Conservation (phyloP, 495 filamentous ascomycete genomes). For the Tuber aestivum region DNA sequence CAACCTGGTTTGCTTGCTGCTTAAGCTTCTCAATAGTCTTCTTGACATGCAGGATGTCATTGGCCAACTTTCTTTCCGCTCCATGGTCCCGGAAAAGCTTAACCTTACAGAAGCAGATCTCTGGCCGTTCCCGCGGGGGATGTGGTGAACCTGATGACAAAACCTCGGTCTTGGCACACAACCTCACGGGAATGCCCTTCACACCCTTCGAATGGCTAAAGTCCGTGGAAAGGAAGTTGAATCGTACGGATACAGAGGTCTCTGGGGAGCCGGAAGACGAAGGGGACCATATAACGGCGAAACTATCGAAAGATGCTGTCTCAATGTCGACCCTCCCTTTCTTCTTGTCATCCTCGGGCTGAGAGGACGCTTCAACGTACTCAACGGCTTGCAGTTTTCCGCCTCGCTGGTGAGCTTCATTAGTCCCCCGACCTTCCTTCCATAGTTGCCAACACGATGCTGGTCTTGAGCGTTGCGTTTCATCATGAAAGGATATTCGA, state of each 20-base stretch:
- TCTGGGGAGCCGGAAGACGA: constrained; percentile 57
- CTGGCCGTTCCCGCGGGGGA: constrained; percentile 48
- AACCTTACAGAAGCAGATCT: constrained; percentile 90
- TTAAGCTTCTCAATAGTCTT: constrained; percentile 93
- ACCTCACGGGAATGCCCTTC: constrained; percentile 85
- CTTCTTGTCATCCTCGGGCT: constrained; percentile 61
- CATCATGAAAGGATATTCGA: constrained; percentile 89
- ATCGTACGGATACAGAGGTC: constrained; percentile 78
- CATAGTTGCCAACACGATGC: constrained; percentile 87
- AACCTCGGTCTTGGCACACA: constrained; percentile 83
- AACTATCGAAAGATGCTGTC: constrained; percentile 79
- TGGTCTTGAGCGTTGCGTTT: constrained; percentile 76
- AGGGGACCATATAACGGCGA: constrained; percentile 81
- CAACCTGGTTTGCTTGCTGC: constrained; percentile 80
- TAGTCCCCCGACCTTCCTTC: constrained; percentile 87
- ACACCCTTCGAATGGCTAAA: constrained; percentile 98
- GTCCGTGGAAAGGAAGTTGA: constrained; percentile 97
- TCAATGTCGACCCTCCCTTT: constrained; percentile 70
- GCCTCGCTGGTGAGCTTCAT: constrained; percentile 80
- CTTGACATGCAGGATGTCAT: constrained; percentile 85
- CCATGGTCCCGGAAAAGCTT: constrained; percentile 96
- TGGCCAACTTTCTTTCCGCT: constrained; percentile 88
- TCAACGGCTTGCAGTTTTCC: constrained; percentile 88
- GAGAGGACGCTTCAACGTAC: constrained; percentile 73
- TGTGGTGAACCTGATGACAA: constrained; percentile 48